Evolutionary conservation across 106 monocot genomes (phyloP).

Genomic region (Phalaenopsis aphrodite): DNA sequence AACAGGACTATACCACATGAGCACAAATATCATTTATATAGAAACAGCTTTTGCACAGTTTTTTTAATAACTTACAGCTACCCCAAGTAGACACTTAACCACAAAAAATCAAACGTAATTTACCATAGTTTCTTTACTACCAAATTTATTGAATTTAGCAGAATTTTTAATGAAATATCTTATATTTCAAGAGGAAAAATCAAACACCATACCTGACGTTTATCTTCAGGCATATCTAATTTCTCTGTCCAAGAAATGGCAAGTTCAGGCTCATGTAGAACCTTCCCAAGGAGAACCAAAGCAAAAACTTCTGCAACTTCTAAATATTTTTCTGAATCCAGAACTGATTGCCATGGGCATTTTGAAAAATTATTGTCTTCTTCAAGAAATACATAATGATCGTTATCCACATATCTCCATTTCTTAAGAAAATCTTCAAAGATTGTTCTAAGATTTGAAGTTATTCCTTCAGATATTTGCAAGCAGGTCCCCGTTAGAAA

Average conservation of each 20-base stretch:
- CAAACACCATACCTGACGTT: constrained; percentile 42
- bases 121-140: neutral
- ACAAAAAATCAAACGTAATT: too few species aligned
- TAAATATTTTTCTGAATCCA: constrained; percentile 42
- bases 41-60: too few species aligned
- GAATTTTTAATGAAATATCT: neutral
- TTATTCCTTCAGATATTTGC: constrained; percentile 60
- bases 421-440: constrained; percentile 63
- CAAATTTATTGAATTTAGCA: neutral
- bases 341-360: constrained; percentile 1
- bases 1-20: too few species aligned
- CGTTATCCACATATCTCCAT: constrained; percentile 56
- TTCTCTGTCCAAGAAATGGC: constrained; percentile 76
- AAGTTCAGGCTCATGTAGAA: constrained; percentile 29
- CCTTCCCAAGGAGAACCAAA: constrained; percentile 40
- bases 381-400: constrained; percentile 30
- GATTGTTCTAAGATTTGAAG: constrained; percentile 35
- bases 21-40: too few species aligned
- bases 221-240: constrained; percentile 58
- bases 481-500: constrained; percentile 59
- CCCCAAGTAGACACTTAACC: too few species aligned
- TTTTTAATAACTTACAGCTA: too few species aligned
- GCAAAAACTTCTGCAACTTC: constrained; percentile 65
- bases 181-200: neutral
- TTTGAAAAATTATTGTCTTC: constrained; percentile 10